Base-by-base conservation (phyloP, 441 rosid genomes). In the Mallotus repandus region DNA sequence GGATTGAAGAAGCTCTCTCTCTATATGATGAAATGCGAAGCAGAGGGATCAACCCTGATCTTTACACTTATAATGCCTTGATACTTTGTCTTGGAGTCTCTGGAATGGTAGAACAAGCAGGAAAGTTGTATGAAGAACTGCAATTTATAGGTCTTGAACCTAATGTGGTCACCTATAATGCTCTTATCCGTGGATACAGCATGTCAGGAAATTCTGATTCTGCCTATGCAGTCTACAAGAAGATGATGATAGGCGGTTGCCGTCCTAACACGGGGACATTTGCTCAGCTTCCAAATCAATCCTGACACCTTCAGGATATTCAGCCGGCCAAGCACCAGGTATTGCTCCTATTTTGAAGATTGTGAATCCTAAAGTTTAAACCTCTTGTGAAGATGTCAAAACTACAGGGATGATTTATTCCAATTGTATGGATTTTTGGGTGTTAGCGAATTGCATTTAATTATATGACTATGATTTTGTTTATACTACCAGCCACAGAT, bases 151-250 rank as follows among this genome's bases (percentile, higher is more conserved):
- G 98, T 85, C 89, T 91, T 66, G 82, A 91, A 78, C 97, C 98
- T n/a, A 87, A 85, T 81, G 96, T 95, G 50, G 87, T 84, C 84
- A 95, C 99, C 19, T 95, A 89, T 70, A 95, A 92, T 77, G 91
- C 98, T 61, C 90, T 95, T 53, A 93, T 95, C 65, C 89, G 93
- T 52, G 96, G 91, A 60, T 87, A 87, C 79, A 90, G 90, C 73
- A 74, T 75, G 73, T 90, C 97, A 1, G 98, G 98, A 69, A 85
- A 87, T 63, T 79, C 86, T 0, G 91, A 91, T 72, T 86, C 77
- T 43, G 98, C 98, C 15, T 95, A 89, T 69, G 86, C 88, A 54
- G 82, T 95, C 68, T 95, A 95, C 78, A 84, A 90, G 82, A 87
- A 74, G 66, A 95, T 95, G 98, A 83, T 89, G 91, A 80, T 85